Evolutionary conservation across 331 rosid genomes (phyloP), one percentile per base, ranked within the genome.

Genomic region (Prunus yedoensis): DNA sequence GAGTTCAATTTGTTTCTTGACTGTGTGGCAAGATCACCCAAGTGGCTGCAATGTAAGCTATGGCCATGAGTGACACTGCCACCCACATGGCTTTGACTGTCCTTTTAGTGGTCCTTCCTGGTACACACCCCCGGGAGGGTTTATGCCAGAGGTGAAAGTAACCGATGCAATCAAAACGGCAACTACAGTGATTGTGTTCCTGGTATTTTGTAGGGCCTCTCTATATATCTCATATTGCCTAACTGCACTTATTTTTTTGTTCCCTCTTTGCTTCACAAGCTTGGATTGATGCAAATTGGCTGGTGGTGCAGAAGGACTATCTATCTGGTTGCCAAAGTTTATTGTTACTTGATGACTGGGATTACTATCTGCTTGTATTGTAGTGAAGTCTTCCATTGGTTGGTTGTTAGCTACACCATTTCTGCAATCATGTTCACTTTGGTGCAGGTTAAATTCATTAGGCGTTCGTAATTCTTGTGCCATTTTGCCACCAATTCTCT

Each of bases 131-230:
- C 89, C 89, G 1, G 84, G 86, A 0, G 89, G 89, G 70, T 57
- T 82, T 10, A 82, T 68, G 3, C 86, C 89, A 27, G 86, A 84
- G 3, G 84, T 61, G 45, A 82, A 85, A 27, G 82, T 85, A 15
- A 85, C 86, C 0, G 89, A 82, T 10, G 86, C 86, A 57, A 85
- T 85, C 64, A 85, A 46, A 52, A 82, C 70, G 16, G 89, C 78
- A 8, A 82, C 89, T n/a, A 85, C 38, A 10, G 77, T 80, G 43
- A 92, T 45, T 0, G 97, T 92, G 81, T 88, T 92, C 74, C 96
- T 88, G 0, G 96, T 89, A 82, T 88, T 90, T 59, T 90, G 86
- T 50, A 87, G 16, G 11, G 89, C 96, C 75, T 90, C 96, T 77
- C 75, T 79, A 71, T 92, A 84, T 28, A 85, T 68, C 35, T 84